Base-by-base conservation (phyloP, 345 rosid genomes). In the Clausena lansium region DNA sequence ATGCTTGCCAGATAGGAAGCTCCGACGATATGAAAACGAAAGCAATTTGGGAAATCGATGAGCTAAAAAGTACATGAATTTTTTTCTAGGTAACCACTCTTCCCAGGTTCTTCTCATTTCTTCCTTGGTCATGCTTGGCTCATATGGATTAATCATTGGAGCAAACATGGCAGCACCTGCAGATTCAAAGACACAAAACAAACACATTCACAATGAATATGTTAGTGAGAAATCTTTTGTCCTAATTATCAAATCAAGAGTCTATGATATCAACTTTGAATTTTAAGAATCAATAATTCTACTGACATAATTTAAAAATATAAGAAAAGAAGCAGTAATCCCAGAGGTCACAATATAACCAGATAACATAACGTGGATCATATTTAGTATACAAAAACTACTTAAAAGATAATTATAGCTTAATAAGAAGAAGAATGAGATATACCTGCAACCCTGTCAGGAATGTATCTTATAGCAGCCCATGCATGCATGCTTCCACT, bases 381-480 rank as follows among this genome's bases (percentile, higher is more conserved):
- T 71, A 60, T 65, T 14, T 50, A 33, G 36, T 36, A 25, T 19
- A 52, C 59, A 20, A 57, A 59, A 10, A 59, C 35, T 66, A n/a
- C 52, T 13, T 39, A 55, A 39, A 28, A 62, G 45, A 17, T 25
- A 5, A 28, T 9, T 27, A 73, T 73, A 35, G 52, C 25, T 52
- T 50, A 36, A 17, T 27, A 39, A 20, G 39, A 45, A 59, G 19
- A 65, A 73, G 50, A 45, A 38, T n/a, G 2, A 54, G 70, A 70
- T 67, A 70, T 86, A 96, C 99, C 99, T 70, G 97, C 94, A 63
- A 96, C 86, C 81, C 85, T 86, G 64, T 91, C 81, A 17, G 98
- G 91, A 77, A 92, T 87, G 79, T 92, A 90, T 87, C 85, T 93
- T 70, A 93, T 91, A 64, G 95, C 94, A 84, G 98, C 95, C 99